These are phyloP conservation scores for Colletotrichum musicola DNA, from an alignment of 2,329 filamentous ascomycete species.

Conservation along the genomic window DNA sequence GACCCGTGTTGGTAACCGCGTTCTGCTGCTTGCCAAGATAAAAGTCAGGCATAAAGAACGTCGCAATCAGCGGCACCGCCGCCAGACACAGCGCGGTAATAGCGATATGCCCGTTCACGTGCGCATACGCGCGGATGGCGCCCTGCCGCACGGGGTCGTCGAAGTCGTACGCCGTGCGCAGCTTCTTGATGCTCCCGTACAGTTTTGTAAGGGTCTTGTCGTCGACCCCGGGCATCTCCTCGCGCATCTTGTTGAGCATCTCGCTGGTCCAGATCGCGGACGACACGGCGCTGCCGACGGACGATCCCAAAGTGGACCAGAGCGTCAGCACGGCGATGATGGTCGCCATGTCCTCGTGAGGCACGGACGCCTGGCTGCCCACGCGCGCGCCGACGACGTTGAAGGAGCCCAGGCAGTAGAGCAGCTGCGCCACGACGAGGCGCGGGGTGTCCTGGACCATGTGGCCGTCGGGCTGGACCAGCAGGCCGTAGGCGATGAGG, in stretches of 20 bases:
- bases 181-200: slow-evolving; percentile 51
- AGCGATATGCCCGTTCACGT: slow-evolving; percentile 52
- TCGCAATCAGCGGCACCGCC: slow-evolving; percentile 48
- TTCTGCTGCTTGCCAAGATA: slow-evolving; percentile 52
- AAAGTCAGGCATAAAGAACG: slow-evolving; percentile 57
- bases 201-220: slow-evolving; percentile 45
- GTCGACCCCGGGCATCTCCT: slow-evolving; percentile 46
- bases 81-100: slow-evolving; percentile 48
- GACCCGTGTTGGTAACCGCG: slow-evolving; percentile 49
- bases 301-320: slow-evolving; percentile 55
- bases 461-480: slow-evolving; percentile 45
- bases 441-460: slow-evolving; percentile 51
- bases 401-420: slow-evolving; percentile 53
- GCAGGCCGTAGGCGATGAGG: slow-evolving; percentile 53
- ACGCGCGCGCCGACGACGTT: slow-evolving; percentile 56
- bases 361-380: slow-evolving; percentile 55
- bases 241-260: slow-evolving; percentile 50
- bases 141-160: slow-evolving; percentile 52
- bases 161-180: slow-evolving; percentile 49
- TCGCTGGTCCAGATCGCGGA: slow-evolving; percentile 54
- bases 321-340: slow-evolving; percentile 53
- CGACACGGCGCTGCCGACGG: slow-evolving; percentile 53
- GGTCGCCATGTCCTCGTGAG: slow-evolving; percentile 56
- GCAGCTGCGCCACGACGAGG: slow-evolving; percentile 51
- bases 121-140: slow-evolving; percentile 51